A percentile compares a stretch with the other conserved stretches of the same genome.
These are phyloP conservation scores for Allantophomopsis cytisporea DNA, from an alignment of 2,329 filamentous ascomycete species.

Conservation along the genomic window DNA sequence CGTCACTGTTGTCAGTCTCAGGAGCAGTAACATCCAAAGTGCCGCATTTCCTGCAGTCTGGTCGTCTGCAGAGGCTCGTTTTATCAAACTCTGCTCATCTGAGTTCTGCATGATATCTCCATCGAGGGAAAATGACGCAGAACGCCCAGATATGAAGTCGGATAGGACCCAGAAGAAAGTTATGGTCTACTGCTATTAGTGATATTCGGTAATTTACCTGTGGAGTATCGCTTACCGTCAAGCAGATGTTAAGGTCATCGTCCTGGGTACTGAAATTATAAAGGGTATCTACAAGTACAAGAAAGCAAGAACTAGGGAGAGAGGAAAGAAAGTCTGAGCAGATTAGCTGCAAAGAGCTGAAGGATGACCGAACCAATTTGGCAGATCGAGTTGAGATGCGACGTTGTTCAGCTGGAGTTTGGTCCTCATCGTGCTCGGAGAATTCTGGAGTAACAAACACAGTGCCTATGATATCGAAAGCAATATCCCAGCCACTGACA, in stretches of 20 bases:
- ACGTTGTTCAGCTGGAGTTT: slow-evolving; percentile 7
- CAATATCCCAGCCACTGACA: slow-evolving; percentile 69
- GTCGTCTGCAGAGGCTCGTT: slow-evolving; percentile 44
- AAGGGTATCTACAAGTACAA: slow-evolving; percentile 72
- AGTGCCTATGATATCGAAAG: slow-evolving; percentile 74
- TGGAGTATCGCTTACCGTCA: slow-evolving; percentile 50
- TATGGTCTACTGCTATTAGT: slow-evolving; percentile 45
- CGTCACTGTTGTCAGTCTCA: slow-evolving; percentile 58
- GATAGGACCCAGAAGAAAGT: slow-evolving; percentile 95
- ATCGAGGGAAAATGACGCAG: slow-evolving; percentile 42
- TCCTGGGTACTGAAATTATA: slow-evolving; percentile 81
- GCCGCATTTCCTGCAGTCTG: slow-evolving; percentile 52
- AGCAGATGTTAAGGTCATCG: slow-evolving; percentile 86
- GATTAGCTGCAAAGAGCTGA: slow-evolving; percentile 80
- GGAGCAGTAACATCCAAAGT: slow-evolving; percentile 65
- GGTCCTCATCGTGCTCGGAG: slow-evolving; percentile 13
- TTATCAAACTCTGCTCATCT: slow-evolving; percentile 40
- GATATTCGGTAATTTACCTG: slow-evolving; percentile 4
- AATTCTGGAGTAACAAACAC: slow-evolving; percentile 50
- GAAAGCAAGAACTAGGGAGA: slow-evolving; percentile 56
- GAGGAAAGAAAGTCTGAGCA: slow-evolving; percentile 86
- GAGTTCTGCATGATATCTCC: slow-evolving; percentile 37
- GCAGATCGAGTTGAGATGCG: slow-evolving; percentile 41
- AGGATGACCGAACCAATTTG: slow-evolving; percentile 72
- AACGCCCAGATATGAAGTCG: slow-evolving; percentile 61